Evolutionary conservation across 495 filamentous ascomycete species (phyloP).

Genomic region (Aspergillus leporis): DNA sequence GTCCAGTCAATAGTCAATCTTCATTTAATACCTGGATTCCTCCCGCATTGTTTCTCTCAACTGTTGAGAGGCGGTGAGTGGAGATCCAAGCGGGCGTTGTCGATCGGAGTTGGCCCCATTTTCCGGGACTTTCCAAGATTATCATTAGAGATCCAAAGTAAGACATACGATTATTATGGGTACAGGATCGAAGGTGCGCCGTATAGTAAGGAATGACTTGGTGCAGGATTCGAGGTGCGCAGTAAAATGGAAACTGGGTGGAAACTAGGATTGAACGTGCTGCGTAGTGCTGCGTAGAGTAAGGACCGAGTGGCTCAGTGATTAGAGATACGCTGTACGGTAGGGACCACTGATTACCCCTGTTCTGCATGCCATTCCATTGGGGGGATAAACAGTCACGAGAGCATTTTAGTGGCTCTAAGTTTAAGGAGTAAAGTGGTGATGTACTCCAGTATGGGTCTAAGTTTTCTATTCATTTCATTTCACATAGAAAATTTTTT

Average conservation of each 20-base stretch:
- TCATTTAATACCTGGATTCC: not conserved
- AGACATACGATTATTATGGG: not conserved
- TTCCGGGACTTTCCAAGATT: slow-evolving; percentile 4
- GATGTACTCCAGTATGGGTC: not conserved
- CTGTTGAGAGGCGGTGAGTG: slow-evolving; percentile 20
- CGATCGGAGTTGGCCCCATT: slow-evolving; percentile 12
- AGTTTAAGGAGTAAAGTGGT: too few species aligned
- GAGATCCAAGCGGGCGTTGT: slow-evolving; percentile 9
- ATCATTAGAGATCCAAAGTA: not conserved
- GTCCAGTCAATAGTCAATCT: not conserved
- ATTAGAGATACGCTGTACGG: not conserved
- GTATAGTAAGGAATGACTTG: not conserved
- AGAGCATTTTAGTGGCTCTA: not conserved
- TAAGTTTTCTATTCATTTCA: too few species aligned
- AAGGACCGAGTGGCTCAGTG: too few species aligned
- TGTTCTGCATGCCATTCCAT: not conserved
- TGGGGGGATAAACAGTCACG: not conserved
- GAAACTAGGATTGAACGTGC: not conserved
- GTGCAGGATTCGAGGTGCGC: not conserved
- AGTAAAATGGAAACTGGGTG: not conserved
- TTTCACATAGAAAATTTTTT: too few species aligned
- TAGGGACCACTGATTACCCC: not conserved
- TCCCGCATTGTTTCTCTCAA: slow-evolving; percentile 8
- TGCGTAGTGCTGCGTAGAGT: too few species aligned
- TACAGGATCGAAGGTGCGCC: not conserved